Conservation (phyloP, 2,329 filamentous ascomycete genomes). For the Calonectria henricotiae region DNA sequence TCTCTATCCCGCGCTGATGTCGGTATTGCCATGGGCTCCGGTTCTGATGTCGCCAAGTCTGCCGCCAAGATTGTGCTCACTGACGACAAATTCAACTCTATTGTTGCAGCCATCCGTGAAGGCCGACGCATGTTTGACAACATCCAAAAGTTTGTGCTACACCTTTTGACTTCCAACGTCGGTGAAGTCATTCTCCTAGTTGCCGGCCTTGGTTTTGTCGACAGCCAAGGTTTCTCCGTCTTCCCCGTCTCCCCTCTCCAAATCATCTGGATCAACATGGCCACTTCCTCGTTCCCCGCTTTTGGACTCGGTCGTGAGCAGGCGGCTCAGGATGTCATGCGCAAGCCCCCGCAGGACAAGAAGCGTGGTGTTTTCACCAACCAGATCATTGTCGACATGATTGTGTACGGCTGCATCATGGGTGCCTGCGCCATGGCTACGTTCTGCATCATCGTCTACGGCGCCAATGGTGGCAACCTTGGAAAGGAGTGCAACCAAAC, state of each 20-base stretch:
- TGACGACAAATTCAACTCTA: constrained; percentile 91
- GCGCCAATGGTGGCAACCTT: constrained; percentile 70
- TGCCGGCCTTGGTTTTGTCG: constrained; percentile 87
- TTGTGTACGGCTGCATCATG: constrained; percentile 86
- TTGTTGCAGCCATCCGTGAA: constrained; percentile 87
- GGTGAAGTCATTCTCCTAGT: constrained; percentile 87
- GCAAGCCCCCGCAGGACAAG: constrained; percentile 82
- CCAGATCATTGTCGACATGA: constrained; percentile 85
- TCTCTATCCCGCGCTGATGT: constrained; percentile 87
- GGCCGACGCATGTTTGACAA: constrained; percentile 91
- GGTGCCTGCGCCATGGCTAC: constrained; percentile 77
- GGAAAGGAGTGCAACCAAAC: constrained; percentile 76
- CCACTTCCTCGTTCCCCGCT: constrained; percentile 89
- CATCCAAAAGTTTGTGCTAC: constrained; percentile 89
- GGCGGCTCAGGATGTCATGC: constrained; percentile 84
- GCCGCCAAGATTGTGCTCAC: constrained; percentile 87
- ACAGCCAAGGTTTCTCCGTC: constrained; percentile 79
- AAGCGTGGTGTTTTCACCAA: constrained; percentile 81
- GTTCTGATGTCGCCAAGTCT: constrained; percentile 89
- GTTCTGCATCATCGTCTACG: constrained; percentile 77
- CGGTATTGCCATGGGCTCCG: constrained; percentile 92
- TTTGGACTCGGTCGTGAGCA: constrained; percentile 89
- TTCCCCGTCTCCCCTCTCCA: constrained; percentile 90
- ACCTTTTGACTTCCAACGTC: constrained; percentile 85
- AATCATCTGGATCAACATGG: constrained; percentile 96